These are phyloP conservation scores for Tolypocladium guangdongense DNA, from an alignment of 2,329 filamentous ascomycete species.

Conservation along the genomic window DNA sequence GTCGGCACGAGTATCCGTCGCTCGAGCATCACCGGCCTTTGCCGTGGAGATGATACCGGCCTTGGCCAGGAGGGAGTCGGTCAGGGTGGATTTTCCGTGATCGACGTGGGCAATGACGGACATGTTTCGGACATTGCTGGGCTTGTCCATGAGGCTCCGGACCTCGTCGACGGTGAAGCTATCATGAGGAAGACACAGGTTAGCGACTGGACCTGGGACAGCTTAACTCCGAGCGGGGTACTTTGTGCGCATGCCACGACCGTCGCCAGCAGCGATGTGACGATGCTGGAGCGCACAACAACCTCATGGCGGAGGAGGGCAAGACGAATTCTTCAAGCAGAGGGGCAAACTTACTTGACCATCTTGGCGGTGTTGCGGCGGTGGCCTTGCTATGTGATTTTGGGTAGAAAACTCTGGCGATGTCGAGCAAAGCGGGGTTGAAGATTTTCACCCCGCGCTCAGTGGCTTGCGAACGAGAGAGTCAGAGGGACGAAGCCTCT, in stretches of 20 bases:
- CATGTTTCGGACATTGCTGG: conserved; percentile 81
- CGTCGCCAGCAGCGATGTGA: neutral
- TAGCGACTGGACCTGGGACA: conserved; percentile 27
- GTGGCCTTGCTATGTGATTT: conserved; percentile 28
- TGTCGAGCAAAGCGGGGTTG: conserved; percentile 32
- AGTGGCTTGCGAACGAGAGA: conserved; percentile 7
- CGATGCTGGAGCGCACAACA: neutral
- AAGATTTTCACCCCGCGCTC: conserved; percentile 30
- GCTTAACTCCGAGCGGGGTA: conserved; percentile 31
- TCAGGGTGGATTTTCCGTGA: conserved; percentile 99
- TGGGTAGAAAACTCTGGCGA: conserved; percentile 12
- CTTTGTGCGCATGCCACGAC: conserved; percentile 8
- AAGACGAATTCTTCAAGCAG: neutral
- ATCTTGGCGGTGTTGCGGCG: conserved; percentile 78
- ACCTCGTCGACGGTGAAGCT: conserved; percentile 99
- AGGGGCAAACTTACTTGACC: conserved; percentile 79
- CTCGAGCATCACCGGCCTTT: conserved; percentile 91
- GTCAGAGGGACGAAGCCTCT: conserved; percentile 3
- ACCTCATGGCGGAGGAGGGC: neutral
- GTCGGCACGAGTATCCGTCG: conserved; percentile 93
- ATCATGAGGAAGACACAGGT: conserved; percentile 29
- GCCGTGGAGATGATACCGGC: conserved; percentile 98
- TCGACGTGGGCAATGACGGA: conserved; percentile 99
- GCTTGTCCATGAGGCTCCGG: conserved; percentile 67
- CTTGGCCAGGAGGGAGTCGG: conserved; percentile 97